Evolutionary conservation across 2,329 filamentous ascomycete genomes (phyloP), one percentile per base, ranked within the genome.

Genomic region (Cladophialophora exuberans): DNA sequence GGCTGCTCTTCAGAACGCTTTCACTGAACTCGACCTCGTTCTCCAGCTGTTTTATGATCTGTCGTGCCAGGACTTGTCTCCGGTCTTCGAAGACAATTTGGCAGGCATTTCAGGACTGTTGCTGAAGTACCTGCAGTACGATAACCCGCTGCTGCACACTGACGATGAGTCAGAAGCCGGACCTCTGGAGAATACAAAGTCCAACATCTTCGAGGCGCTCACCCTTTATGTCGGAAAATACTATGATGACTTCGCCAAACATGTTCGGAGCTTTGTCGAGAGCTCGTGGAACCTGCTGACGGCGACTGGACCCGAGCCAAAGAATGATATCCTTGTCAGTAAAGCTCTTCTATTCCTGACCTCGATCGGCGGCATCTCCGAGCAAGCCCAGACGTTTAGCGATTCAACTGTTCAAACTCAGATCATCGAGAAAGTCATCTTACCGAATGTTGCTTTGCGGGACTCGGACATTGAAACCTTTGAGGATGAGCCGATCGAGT

Each of bases 401-500:
- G 86, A 87, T 64, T 83, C 91, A 66, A 81, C 82, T 3, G 87
- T 90, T 2, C 77, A 97, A 30, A 85, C 85, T 15, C 88, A 96
- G 70, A 89, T 99, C 49, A 89, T 97, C 7, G 91, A 97, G 71
- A 96, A 96, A 75, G 94, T 97, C 55, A 89, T 99, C 53, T 76
- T 99, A 61, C 93, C 94, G 7, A 99, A 99, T 67, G 84, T 99
- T 55, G 88, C 88, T 13, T 77, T 99, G 57, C 85, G 95, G 62
- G 94, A 97, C 67, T 94, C 92, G 0, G 95, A 99, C 63, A 83
- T 96, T 51, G 94, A 99, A 71, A 82, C 96, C 63, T 97, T 99
- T 65, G 94, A 99, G 70, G 95, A 99, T 69, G 95, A 99, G 76
- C 94, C 94, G 0, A 99, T 99, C 62, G 94, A 99, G 72, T 99